A percentile compares a stretch with the other conserved stretches of the same genome.
These are phyloP conservation scores for Camelina sativa DNA, from an alignment of 345 rosid species.

Conservation along the genomic window DNA sequence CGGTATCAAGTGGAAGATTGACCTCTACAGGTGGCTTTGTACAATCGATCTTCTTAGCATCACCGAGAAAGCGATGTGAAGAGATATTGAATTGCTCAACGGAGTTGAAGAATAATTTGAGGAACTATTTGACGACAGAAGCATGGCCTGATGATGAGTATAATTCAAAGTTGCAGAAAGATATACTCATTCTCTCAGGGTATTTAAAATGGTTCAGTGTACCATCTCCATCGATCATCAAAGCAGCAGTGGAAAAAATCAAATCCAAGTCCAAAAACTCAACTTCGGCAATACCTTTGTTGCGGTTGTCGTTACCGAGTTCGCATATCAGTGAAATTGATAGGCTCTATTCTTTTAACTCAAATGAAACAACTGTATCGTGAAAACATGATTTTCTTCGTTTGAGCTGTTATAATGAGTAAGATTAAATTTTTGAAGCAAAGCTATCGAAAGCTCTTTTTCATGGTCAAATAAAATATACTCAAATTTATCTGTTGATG, in stretches of 20 bases:
- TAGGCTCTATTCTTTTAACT: slow-evolving; percentile 43
- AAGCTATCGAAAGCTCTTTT: no score
- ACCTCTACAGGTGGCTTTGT: slow-evolving; percentile 67
- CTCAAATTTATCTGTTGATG: no score
- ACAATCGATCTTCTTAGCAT: slow-evolving; percentile 71
- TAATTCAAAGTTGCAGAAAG: slow-evolving; percentile 42
- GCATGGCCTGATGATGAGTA: slow-evolving; percentile 53
- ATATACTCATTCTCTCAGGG: slow-evolving; percentile 66
- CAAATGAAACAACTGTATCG: slow-evolving; percentile 15
- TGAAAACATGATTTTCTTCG: slow-evolving; percentile 4
- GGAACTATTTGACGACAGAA: slow-evolving; percentile 58
- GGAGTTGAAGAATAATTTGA: slow-evolving; percentile 49
- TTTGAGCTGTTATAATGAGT: background rate
- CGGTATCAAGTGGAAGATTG: slow-evolving; percentile 70
- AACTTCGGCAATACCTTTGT: slow-evolving; percentile 60
- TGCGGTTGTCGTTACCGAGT: slow-evolving; percentile 70
- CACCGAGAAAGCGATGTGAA: slow-evolving; percentile 69
- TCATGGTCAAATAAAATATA: no score
- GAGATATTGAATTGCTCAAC: slow-evolving; percentile 58
- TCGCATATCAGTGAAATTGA: slow-evolving; percentile 64
- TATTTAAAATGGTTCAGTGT: slow-evolving; percentile 79
- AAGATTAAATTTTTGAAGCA: no score
- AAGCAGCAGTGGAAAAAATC: slow-evolving; percentile 54
- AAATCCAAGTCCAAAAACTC: slow-evolving; percentile 51
- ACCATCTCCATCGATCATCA: slow-evolving; percentile 62